phyloP scores from a whole-genome alignment of 805 yeast genomes.

The Ogataea neopini region DNA sequence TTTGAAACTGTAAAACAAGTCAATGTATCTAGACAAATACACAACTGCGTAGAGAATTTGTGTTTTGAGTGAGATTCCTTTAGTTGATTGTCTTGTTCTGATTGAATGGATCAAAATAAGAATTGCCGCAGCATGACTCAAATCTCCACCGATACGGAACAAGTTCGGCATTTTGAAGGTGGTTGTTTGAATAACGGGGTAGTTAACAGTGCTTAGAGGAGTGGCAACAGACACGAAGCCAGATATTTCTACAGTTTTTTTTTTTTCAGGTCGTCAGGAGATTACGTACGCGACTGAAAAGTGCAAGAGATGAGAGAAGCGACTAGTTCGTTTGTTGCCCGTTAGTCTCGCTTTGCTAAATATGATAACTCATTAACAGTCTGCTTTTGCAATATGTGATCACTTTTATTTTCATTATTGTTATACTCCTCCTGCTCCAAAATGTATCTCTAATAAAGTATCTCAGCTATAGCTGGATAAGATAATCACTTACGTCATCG shows the following conservation, averaged over 20 bases:
- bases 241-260: not conserved
- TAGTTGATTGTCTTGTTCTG: slow-evolving; percentile 58
- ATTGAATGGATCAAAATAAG: slow-evolving; percentile 75
- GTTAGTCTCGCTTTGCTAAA: too few relatives aligned
- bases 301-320: too few relatives aligned
- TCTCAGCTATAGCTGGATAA: not conserved
- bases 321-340: too few relatives aligned
- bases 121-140: slow-evolving; percentile 80
- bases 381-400: too few relatives aligned
- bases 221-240: not conserved
- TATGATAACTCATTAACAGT: too few relatives aligned
- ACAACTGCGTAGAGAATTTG: slow-evolving; percentile 78
- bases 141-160: slow-evolving; percentile 56
- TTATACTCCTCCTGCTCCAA: too few relatives aligned
- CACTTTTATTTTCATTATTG: too few relatives aligned
- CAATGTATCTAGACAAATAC: slow-evolving; percentile 71
- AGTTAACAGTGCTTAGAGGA: not conserved
- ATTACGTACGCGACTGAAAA: too few relatives aligned
- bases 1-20: slow-evolving; percentile 54
- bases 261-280: too few relatives aligned
- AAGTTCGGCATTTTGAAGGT: slow-evolving; percentile 40
- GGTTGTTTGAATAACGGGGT: not conserved
- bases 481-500: slow-evolving; percentile 1
- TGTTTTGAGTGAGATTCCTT: slow-evolving; percentile 88
- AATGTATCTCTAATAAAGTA: too few relatives aligned